phyloP scores from a whole-genome alignment of 768 basidiomycete species.

The Suillus americanus region DNA sequence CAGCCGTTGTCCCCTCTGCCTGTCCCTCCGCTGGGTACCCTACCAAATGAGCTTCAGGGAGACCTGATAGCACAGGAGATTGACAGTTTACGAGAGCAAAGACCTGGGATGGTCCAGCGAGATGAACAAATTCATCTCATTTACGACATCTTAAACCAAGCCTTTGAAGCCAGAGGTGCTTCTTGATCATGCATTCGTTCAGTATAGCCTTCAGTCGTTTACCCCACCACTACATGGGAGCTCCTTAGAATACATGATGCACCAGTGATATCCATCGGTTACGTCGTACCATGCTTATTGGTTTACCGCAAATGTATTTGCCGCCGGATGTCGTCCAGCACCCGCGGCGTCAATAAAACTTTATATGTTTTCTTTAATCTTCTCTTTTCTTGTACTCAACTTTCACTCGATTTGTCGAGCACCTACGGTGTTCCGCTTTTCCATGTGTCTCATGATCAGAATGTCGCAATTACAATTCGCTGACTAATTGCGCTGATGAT shows the following conservation, averaged over 20 bases:
- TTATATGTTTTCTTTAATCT: too few relatives aligned
- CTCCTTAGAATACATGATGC: background rate
- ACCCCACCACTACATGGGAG: background rate
- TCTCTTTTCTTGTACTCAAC: background rate
- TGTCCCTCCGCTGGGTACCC: slow-evolving; percentile 56
- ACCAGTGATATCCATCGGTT: background rate
- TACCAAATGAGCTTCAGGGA: slow-evolving; percentile 45
- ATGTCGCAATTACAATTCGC: slow-evolving; percentile 3
- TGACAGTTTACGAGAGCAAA: slow-evolving; percentile 76
- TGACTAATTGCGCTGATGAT: slow-evolving; percentile 3
- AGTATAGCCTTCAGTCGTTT: background rate
- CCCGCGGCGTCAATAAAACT: background rate
- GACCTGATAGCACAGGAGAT: slow-evolving; percentile 72
- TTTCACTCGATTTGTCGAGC: background rate
- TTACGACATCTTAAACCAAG: slow-evolving; percentile 54
- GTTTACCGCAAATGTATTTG: background rate
- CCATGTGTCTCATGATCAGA: background rate
- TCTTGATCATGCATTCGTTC: background rate
- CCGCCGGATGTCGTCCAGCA: background rate
- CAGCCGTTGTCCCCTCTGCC: slow-evolving; percentile 33
- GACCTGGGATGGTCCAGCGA: slow-evolving; percentile 80
- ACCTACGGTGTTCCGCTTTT: background rate
- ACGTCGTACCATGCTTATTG: background rate
- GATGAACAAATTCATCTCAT: slow-evolving; percentile 63
- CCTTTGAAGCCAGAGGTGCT: slow-evolving; percentile 17